Percentiles rank a stretch among this genome's conserved stretches.
These are phyloP conservation scores for Tillandsia fasciculata DNA, from an alignment of 176 grass and related monocot genomes.

Conservation along the genomic window DNA sequence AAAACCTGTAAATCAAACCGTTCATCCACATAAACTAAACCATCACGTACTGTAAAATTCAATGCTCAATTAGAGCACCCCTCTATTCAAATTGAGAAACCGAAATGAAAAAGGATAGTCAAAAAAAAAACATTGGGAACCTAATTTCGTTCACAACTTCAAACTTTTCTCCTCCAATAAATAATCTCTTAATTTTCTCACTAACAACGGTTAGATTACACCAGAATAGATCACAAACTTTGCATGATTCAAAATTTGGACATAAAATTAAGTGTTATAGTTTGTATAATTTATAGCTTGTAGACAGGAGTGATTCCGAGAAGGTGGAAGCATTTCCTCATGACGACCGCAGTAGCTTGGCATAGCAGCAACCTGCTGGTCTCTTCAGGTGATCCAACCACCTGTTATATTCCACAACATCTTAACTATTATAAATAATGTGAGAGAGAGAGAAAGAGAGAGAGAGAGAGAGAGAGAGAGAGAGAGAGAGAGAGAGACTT, in stretches of 20 bases:
- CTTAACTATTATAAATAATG: background rate
- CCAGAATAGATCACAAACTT: background rate
- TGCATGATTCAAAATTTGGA: background rate
- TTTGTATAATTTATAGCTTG: constrained; percentile 22
- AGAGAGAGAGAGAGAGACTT: no score
- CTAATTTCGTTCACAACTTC: no score
- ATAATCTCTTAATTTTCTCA: no score
- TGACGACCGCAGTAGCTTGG: constrained; percentile 46
- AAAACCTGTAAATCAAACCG: no score
- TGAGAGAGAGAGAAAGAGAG: background rate
- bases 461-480: no score
- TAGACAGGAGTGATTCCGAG: constrained; percentile 62
- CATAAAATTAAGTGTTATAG: background rate
- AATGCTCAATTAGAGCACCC: no score
- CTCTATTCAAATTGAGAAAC: no score
- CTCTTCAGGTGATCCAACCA: constrained; percentile 56
- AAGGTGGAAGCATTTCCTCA: constrained; percentile 58
- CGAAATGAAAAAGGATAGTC: no score
- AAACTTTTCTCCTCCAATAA: no score
- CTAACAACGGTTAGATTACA: background rate
- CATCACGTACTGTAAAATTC: no score
- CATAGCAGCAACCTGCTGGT: constrained; percentile 56
- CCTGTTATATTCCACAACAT: constrained; percentile 22
- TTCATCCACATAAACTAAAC: no score
- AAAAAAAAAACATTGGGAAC: no score